Evolutionary conservation across 805 yeast species (phyloP).

Genomic region (Myxozyma udenii): DNA sequence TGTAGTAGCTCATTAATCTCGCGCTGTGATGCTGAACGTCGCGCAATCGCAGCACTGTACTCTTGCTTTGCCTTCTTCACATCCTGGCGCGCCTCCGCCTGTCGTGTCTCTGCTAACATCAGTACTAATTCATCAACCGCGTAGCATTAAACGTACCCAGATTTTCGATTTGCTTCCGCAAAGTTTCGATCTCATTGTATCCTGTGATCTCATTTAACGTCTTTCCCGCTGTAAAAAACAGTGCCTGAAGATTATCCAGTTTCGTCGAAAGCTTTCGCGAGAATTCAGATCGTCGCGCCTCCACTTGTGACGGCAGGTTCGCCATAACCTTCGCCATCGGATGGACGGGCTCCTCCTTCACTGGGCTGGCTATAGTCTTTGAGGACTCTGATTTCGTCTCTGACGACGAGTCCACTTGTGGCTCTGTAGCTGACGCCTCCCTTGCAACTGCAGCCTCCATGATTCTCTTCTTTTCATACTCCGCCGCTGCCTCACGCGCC

Average conservation of each 20-base stretch:
- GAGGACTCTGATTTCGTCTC: neutral
- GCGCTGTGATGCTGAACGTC: conserved; percentile 68
- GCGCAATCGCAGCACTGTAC: conserved; percentile 60
- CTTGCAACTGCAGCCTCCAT: no score
- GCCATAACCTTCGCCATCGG: conserved; percentile 3
- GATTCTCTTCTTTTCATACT: no score
- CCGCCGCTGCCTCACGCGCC: no score
- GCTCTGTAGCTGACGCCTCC: no score
- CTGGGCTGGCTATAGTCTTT: neutral
- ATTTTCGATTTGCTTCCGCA: conserved; percentile 59
- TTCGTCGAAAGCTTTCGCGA: conserved; percentile 33
- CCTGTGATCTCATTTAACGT: conserved; percentile 90
- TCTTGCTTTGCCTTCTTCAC: conserved; percentile 50
- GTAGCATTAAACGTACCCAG: conserved; percentile 22
- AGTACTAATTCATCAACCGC: neutral
- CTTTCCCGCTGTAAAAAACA: conserved; percentile 42
- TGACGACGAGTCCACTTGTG: no score
- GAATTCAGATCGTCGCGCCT: conserved; percentile 32
- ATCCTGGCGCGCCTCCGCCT: conserved; percentile 48
- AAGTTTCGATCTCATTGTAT: conserved; percentile 70
- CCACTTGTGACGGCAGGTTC: conserved; percentile 35
- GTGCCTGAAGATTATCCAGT: conserved; percentile 38
- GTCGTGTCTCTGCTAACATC: conserved; percentile 48
- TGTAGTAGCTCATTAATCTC: conserved; percentile 85
- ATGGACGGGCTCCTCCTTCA: neutral